A percentile compares a stretch with the other conserved stretches of the same genome.
Evolutionary conservation across 768 basidiomycete genomes (phyloP).

Genomic region (Rhodotorula toruloides): DNA sequence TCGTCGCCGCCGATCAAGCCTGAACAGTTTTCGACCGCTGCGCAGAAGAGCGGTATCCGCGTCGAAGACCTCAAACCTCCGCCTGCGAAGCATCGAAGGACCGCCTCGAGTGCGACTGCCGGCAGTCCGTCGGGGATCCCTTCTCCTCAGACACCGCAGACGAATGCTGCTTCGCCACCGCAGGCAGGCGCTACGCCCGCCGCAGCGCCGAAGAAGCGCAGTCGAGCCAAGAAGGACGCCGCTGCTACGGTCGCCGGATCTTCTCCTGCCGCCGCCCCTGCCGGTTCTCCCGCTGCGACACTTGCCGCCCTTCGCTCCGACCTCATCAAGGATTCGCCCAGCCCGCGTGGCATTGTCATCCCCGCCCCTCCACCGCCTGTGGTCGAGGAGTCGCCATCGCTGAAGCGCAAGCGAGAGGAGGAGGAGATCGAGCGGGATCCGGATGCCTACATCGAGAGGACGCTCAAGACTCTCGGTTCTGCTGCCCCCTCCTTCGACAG

Average conservation of each 20-base stretch:
- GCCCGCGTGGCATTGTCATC: slow-evolving; percentile 2
- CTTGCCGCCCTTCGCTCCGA: slow-evolving; percentile 5
- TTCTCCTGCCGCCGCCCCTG: slow-evolving; percentile 1
- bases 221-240: slow-evolving; percentile 3
- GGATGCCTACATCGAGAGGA: slow-evolving; percentile 34
- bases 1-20: slow-evolving; percentile 4
- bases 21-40: slow-evolving; percentile 29
- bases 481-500: neutral
- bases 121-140: slow-evolving; percentile 15
- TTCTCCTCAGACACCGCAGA: slow-evolving; percentile 13
- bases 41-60: slow-evolving; percentile 28
- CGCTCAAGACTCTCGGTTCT: slow-evolving; percentile 13
- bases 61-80: slow-evolving; percentile 41
- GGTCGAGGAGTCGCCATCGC: slow-evolving; percentile 11
- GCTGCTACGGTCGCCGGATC: neutral
- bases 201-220: neutral
- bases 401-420: slow-evolving; percentile 40
- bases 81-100: slow-evolving; percentile 35
- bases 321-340: slow-evolving; percentile 16
- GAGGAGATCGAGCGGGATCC: slow-evolving; percentile 40
- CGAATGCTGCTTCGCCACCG: slow-evolving; percentile 23
- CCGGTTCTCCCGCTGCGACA: slow-evolving; percentile 4
- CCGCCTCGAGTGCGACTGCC: slow-evolving; percentile 5
- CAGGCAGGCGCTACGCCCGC: slow-evolving; percentile 5
- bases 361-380: neutral